Conservation (phyloP, 2,329 filamentous ascomycete genomes). For the Neurospora crassa region DNA sequence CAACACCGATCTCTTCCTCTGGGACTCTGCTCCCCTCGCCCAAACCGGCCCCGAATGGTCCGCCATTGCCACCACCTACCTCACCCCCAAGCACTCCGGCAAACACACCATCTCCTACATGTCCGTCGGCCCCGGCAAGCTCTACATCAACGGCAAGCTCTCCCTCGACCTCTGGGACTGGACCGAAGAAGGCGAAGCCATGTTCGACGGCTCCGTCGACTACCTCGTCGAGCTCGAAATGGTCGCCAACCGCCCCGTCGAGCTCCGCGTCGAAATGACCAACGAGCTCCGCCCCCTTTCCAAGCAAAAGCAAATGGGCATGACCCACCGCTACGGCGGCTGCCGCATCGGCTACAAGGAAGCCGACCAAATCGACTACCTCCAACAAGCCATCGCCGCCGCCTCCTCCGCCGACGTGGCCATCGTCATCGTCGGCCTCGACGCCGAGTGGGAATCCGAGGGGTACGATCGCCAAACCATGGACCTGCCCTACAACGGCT, state of each 20-base stretch:
- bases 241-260: conserved; percentile 47
- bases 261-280: conserved; percentile 55
- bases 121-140: conserved; percentile 53
- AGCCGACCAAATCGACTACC: conserved; percentile 49
- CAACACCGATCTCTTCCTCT: conserved; percentile 60
- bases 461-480: conserved; percentile 57
- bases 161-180: conserved; percentile 59
- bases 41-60: conserved; percentile 55
- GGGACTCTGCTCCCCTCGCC: conserved; percentile 55
- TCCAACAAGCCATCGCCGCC: conserved; percentile 54
- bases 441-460: conserved; percentile 68
- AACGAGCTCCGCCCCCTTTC: conserved; percentile 53
- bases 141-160: conserved; percentile 50
- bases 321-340: conserved; percentile 58
- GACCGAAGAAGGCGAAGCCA: conserved; percentile 59
- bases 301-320: conserved; percentile 47
- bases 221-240: conserved; percentile 52
- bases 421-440: conserved; percentile 58
- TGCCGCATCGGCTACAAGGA: conserved; percentile 64
- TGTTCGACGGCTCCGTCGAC: conserved; percentile 61
- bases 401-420: conserved; percentile 57
- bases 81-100: conserved; percentile 50
- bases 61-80: conserved; percentile 48
- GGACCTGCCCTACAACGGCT: conserved; percentile 46
- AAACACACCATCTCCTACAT: conserved; percentile 59